Base-by-base conservation (phyloP, 345 rosid species). In the Syzygium aqueum region DNA sequence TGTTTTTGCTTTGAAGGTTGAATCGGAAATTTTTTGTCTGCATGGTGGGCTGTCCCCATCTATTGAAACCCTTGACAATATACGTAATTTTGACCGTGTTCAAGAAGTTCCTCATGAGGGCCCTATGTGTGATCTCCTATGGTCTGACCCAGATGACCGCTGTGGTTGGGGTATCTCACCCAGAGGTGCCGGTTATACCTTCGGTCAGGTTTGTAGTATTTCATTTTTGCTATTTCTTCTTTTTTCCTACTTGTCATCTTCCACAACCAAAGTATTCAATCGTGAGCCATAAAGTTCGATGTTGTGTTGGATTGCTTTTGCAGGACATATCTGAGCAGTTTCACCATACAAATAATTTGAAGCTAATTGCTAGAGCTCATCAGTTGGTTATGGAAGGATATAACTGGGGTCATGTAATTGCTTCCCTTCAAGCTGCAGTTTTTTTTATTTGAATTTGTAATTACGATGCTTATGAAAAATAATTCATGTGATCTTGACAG, bases 91-190 rank as follows among this genome's bases (percentile, higher is more conserved):
- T 90, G 99, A 97, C 85, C 95, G 99, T 25, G 96, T 96, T 88
- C 99, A 96, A 93, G 99, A 97, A 92, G 99, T 97, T 88, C 99
- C 99, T 54, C 99, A 97, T 63, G 99, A 97, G 91, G 99, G 99
- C 85, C 99, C 99, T 46, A 97, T 97, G 99, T 97, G 99, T 90
- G 99, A 97, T 90, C 97, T 97, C 46, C 90, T 97, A 87, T 97
- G 99, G 99, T 97, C 99, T 88, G 99, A 96, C 86, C 99, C 99
- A 0, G 99, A 97, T 90, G 99, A 97, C 88, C 95, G 99, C 6
- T 97, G 99, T 93, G 99, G 99, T 84, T 97, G 99, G 99, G 99
- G 99, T 49, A 97, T 97, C 90, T 97, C 99, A 86, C 99, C 99
- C 4, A 94, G 99, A 88, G 99, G 99, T 89, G 99, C 99, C 16